These are phyloP conservation scores for Thermochaetoides thermophila DNA, from an alignment of 495 filamentous ascomycete genomes.

Conservation along the genomic window DNA sequence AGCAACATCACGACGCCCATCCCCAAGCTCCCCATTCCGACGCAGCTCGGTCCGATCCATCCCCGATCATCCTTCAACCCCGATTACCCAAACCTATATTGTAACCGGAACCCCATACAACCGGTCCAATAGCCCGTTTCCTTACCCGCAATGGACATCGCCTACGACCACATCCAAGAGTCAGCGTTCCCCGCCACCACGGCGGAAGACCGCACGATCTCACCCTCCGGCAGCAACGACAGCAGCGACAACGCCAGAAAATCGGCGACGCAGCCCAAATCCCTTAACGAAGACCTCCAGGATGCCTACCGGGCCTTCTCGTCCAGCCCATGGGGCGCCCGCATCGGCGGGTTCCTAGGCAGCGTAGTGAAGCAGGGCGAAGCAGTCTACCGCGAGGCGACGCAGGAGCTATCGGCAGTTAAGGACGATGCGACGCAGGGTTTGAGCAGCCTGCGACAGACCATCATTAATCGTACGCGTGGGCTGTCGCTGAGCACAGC, in stretches of 20 bases:
- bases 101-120: too few species aligned
- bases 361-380: slow-evolving; percentile 85
- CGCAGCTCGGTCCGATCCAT: too few species aligned
- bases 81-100: too few species aligned
- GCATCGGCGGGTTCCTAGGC: slow-evolving; percentile 75
- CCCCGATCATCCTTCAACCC: too few species aligned
- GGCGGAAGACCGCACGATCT: too few species aligned
- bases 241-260: too few species aligned
- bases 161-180: slow-evolving; percentile 94
- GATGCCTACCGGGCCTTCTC: slow-evolving; percentile 92
- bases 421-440: slow-evolving; percentile 72
- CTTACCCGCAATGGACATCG: slow-evolving; percentile 62
- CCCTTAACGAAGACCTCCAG: slow-evolving; percentile 77
- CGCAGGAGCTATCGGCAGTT: slow-evolving; percentile 63
- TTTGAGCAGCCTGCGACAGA: slow-evolving; percentile 55
- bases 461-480: slow-evolving; percentile 55
- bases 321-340: slow-evolving; percentile 75
- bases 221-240: slow-evolving; percentile 28
- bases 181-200: slow-evolving; percentile 52
- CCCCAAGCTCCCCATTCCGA: too few species aligned
- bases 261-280: slow-evolving; percentile 35
- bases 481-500: slow-evolving; percentile 49
- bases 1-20: too few species aligned
- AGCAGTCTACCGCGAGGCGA: slow-evolving; percentile 69
- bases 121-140: too few species aligned